Evolutionary conservation across 495 filamentous ascomycete genomes (phyloP).

Genomic region (Hyaloscypha finlandica): DNA sequence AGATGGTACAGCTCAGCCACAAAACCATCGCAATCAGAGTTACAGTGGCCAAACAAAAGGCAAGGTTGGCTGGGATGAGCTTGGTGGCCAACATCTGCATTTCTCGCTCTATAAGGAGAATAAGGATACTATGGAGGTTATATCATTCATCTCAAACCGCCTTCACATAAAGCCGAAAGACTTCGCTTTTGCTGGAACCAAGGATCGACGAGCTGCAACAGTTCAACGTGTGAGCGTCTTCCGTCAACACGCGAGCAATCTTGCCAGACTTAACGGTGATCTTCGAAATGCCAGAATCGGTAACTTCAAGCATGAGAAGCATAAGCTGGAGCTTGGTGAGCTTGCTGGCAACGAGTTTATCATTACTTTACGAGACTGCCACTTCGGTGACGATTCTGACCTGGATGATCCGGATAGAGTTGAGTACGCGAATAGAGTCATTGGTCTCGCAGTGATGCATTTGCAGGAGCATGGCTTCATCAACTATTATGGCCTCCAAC

Average conservation of each 20-base stretch:
- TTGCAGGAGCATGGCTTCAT: constrained; percentile 75
- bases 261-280: constrained; percentile 62
- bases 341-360: constrained; percentile 87
- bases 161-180: constrained; percentile 66
- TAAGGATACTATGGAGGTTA: constrained; percentile 94
- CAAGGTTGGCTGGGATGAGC: constrained; percentile 36
- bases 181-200: constrained; percentile 90
- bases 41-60: constrained; percentile 25
- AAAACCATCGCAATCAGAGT: constrained; percentile 27
- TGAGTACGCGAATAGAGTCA: constrained; percentile 48
- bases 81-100: constrained; percentile 81
- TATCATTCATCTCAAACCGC: constrained; percentile 68
- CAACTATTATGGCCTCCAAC: constrained; percentile 95
- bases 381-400: constrained; percentile 53
- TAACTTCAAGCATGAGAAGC: constrained; percentile 71
- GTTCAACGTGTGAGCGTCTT: constrained; percentile 78
- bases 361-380: constrained; percentile 83
- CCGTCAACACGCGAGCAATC: constrained; percentile 60
- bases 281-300: constrained; percentile 68
- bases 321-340: constrained; percentile 78
- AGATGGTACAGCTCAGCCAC: constrained; percentile 23
- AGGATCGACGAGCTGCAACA: constrained; percentile 88
- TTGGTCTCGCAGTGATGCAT: constrained; percentile 55
- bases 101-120: constrained; percentile 98
- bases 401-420: constrained; percentile 40